Percentiles rank a stretch among this genome's conserved stretches.
Conservation (phyloP, 176 grass and related monocot genomes). For the Echinochloa phyllopogon region DNA sequence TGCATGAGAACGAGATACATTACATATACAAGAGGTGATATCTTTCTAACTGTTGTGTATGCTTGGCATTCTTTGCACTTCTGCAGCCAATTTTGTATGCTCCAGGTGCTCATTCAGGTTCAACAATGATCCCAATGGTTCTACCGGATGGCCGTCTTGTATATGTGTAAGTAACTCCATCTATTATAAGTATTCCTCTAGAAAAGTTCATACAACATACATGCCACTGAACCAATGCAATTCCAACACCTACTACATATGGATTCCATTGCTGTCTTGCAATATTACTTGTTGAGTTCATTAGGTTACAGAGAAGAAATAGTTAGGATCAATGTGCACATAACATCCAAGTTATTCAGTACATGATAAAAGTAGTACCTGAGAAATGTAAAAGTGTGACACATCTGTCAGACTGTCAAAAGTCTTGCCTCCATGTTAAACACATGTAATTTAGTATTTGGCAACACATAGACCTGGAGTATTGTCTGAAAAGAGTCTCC, state of each 20-base stretch:
- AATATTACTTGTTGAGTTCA: neutral
- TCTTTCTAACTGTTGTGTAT: constrained; percentile 20
- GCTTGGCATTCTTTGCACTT: constrained; percentile 6
- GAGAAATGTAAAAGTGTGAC: neutral
- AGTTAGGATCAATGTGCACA: neutral
- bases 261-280: neutral
- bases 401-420: neutral
- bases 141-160: constrained; percentile 55
- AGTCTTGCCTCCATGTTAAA: neutral
- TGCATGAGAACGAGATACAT: neutral
- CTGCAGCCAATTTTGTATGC: constrained; percentile 66
- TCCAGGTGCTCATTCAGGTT: constrained; percentile 43
- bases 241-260: neutral
- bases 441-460: neutral
- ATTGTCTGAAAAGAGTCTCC: neutral
- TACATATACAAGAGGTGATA: neutral
- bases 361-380: neutral
- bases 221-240: neutral
- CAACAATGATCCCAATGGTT: constrained; percentile 57
- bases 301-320: neutral
- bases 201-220: neutral
- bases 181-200: neutral
- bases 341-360: neutral
- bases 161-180: constrained; percentile 53
- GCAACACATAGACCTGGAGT: neutral